Evolutionary conservation across 2,329 filamentous ascomycete genomes (phyloP).

Genomic region (Ophiognomonia clavigignenti-juglandacearum): DNA sequence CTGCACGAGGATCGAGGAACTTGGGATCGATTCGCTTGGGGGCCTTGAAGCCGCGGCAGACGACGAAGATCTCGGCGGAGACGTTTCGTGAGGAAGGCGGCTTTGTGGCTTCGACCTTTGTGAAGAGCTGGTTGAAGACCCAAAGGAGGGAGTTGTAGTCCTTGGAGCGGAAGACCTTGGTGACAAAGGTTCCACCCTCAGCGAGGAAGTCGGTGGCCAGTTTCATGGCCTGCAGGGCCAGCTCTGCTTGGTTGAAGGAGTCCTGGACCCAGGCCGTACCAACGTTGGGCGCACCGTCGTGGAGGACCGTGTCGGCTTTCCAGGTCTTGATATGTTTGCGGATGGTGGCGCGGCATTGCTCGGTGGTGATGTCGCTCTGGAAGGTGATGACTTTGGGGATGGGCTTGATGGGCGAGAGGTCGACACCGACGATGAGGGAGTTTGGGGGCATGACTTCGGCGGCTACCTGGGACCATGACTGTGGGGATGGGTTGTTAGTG

Average conservation of each 20-base stretch:
- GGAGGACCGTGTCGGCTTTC: constrained; percentile 93
- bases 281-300: constrained; percentile 96
- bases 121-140: constrained; percentile 97
- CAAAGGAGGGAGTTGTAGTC: constrained; percentile 94
- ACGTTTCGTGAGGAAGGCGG: constrained; percentile 94
- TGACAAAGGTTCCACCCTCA: constrained; percentile 89
- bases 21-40: constrained; percentile 90
- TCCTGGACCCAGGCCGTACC: constrained; percentile 98
- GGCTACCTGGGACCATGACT: constrained; percentile 95
- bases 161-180: constrained; percentile 95
- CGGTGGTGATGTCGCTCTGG: constrained; percentile 96
- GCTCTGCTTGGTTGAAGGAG: constrained; percentile 93
- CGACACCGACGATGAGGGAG: constrained; percentile 89
- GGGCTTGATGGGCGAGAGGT: constrained; percentile 90
- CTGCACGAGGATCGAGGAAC: constrained; percentile 81
- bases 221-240: constrained; percentile 86
- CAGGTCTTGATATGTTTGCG: constrained; percentile 87
- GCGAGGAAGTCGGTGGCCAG: constrained; percentile 89
- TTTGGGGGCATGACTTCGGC: constrained; percentile 89
- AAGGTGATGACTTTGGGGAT: constrained; percentile 93
- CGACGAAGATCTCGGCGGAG: constrained; percentile 97
- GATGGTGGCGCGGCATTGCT: constrained; percentile 89
- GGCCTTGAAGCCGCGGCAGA: constrained; percentile 91
- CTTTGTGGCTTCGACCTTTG: constrained; percentile 94
- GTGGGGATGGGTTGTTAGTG: too few species aligned